phyloP scores from a whole-genome alignment of 202 grass and related monocot genomes.

The Zizania palustris region DNA sequence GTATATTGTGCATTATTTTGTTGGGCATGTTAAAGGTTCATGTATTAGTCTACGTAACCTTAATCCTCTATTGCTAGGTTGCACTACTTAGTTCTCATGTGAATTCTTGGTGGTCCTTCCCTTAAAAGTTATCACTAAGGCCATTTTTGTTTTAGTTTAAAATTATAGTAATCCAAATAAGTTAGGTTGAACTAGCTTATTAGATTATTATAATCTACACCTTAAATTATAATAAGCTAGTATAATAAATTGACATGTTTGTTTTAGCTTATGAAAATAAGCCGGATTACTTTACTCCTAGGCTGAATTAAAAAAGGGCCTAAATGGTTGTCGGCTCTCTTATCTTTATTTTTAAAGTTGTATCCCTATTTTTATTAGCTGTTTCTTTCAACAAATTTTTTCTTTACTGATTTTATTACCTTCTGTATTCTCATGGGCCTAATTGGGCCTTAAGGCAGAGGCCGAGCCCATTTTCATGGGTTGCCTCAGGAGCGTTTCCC shows the following conservation, averaged over 20 bases:
- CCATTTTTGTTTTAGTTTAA: too few species aligned
- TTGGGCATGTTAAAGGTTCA: conserved; percentile 12
- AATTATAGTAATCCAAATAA: too few species aligned
- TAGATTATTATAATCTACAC: too few species aligned
- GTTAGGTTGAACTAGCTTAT: too few species aligned
- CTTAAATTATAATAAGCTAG: too few species aligned
- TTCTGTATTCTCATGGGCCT: too few species aligned
- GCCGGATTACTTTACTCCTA: too few species aligned
- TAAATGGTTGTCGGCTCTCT: conserved; percentile 94
- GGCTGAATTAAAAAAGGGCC: neutral
- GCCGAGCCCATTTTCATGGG: too few species aligned
- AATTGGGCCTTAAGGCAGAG: too few species aligned
- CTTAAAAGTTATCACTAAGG: conserved; percentile 99
- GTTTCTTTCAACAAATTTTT: conserved; percentile 26
- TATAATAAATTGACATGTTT: too few species aligned
- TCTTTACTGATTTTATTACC: neutral
- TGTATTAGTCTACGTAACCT: conserved; percentile 37
- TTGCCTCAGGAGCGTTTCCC: too few species aligned
- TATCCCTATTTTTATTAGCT: conserved; percentile 30
- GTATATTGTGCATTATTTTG: conserved; percentile 56
- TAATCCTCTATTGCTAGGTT: conserved; percentile 59
- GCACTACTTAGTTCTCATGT: conserved; percentile 81
- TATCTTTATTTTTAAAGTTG: conserved; percentile 97
- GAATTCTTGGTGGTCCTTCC: conserved; percentile 91
- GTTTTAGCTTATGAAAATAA: too few species aligned